Conservation (phyloP, 306 rosid species). For the Sechiopsis laciniata region DNA sequence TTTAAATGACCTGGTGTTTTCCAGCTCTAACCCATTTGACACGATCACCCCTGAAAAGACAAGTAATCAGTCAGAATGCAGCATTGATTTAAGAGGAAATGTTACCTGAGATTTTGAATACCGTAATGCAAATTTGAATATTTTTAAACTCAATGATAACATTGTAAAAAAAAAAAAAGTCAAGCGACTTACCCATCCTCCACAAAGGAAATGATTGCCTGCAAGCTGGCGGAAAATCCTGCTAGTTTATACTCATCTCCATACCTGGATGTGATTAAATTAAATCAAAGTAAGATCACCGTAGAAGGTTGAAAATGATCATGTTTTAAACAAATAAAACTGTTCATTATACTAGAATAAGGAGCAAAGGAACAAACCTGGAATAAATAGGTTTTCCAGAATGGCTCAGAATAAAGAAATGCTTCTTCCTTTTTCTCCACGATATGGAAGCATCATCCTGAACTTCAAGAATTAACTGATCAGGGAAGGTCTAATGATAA, state of each 20-base stretch:
- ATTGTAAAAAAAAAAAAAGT: conserved; percentile 23
- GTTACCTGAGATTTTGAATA: conserved; percentile 11
- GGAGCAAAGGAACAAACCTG: conserved; percentile 47
- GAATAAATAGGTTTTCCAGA: conserved; percentile 95
- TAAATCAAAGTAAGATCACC: conserved; percentile 26
- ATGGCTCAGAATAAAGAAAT: conserved; percentile 73
- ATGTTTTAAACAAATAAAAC: neutral
- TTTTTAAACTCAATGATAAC: conserved; percentile 15
- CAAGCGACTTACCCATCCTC: conserved; percentile 65
- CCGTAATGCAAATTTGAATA: conserved; percentile 3
- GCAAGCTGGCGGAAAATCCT: conserved; percentile 95
- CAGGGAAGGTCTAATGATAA: conserved; percentile 29
- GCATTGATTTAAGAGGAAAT: conserved; percentile 21
- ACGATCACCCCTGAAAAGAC: conserved; percentile 62
- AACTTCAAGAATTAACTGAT: conserved; percentile 55
- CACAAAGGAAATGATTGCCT: conserved; percentile 90
- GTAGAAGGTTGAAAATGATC: neutral
- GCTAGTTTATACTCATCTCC: conserved; percentile 97
- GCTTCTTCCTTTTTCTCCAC: conserved; percentile 96
- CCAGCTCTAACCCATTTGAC: conserved; percentile 84
- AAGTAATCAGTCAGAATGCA: conserved; percentile 23
- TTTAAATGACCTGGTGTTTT: conserved; percentile 63
- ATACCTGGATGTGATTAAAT: conserved; percentile 41
- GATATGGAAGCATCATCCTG: conserved; percentile 94
- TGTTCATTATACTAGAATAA: neutral